Base-by-base conservation (phyloP, 345 rosid species). In the Sisymbrium irio region DNA sequence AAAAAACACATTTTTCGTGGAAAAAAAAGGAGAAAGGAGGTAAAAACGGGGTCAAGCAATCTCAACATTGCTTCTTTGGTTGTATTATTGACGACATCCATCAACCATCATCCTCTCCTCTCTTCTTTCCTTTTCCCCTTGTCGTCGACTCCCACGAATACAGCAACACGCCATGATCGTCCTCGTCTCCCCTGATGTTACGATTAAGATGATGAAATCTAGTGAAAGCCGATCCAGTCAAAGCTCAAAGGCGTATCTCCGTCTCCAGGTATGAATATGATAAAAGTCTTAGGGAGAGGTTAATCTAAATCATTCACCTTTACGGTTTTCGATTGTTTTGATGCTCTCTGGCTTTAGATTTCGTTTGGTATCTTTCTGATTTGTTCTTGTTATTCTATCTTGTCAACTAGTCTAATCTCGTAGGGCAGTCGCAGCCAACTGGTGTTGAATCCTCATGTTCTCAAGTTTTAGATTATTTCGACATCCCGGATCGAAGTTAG, bases 241-340 rank as follows among this genome's bases (percentile, higher is more conserved):
- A 7, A 36, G 47, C 75, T 56, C 39, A 2, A 30, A 13, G 35
- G 64, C 19, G 18, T 59, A 9, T 70, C 14, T 46, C 50, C 49
- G 30, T 60, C 75, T 61, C 42, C 68, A 71, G 76, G 76, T 62
- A 37, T 72, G 41, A 51, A n/a, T n/a, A n/a, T n/a, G n/a, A n/a
- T 61, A 3, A 4, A n/a, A 60, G 47, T n/a, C 20, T 12, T 14
- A 0, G 19, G 37, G 1, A 1, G 25, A 1, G 20, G 4, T 8
- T 56, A 15, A 55, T 32, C 22, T 55, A 37, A 40, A 44, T 57
- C 56, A 36, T 36, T 36, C 39, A 42, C 67, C 41, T 39, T 51
- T 9, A 0, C 7, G 12, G 40, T 30, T 45, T 33, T 42, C 20
- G 36, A 10, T 58, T 33, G 18, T n/a, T 5, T 36, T 37, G 9